These are phyloP conservation scores for Xylaria venustula DNA, from an alignment of 495 filamentous ascomycete species.

Conservation along the genomic window DNA sequence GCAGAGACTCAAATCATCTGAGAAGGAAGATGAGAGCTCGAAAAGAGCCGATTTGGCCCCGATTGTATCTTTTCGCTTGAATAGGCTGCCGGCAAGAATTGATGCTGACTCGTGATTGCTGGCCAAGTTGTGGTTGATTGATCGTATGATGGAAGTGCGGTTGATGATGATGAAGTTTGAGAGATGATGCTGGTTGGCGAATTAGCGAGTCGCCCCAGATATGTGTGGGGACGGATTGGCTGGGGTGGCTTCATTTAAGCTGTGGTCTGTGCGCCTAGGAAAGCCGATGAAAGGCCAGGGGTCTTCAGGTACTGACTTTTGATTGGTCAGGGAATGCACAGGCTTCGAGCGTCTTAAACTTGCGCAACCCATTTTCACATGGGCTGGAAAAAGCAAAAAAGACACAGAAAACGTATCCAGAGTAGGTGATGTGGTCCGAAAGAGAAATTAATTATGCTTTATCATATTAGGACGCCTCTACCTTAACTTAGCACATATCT, in stretches of 20 bases:
- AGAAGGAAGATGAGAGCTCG: neutral
- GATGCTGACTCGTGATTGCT: neutral
- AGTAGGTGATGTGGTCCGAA: too few relatives aligned
- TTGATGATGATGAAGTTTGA: constrained; percentile 12
- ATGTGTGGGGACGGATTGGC: neutral
- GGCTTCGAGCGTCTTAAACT: neutral
- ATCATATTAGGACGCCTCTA: too few relatives aligned
- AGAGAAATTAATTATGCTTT: too few relatives aligned
- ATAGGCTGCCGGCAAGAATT: neutral
- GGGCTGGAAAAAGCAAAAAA: neutral
- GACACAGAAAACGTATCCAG: neutral
- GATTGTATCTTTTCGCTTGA: neutral
- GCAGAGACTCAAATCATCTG: neutral
- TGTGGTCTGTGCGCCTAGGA: constrained; percentile 2
- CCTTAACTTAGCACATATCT: too few relatives aligned
- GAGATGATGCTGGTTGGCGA: constrained; percentile 1
- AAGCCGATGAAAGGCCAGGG: neutral
- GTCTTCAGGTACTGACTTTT: neutral
- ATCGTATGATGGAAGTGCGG: neutral
- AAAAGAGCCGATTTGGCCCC: neutral
- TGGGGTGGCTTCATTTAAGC: neutral
- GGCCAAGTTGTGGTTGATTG: neutral
- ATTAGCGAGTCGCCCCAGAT: constrained; percentile 4
- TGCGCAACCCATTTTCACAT: neutral
- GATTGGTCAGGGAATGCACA: neutral